Percentiles rank a stretch among this genome's conserved stretches.
Evolutionary conservation across 1,139 yeast species (phyloP).

Genomic region (Kodamaea arcana): DNA sequence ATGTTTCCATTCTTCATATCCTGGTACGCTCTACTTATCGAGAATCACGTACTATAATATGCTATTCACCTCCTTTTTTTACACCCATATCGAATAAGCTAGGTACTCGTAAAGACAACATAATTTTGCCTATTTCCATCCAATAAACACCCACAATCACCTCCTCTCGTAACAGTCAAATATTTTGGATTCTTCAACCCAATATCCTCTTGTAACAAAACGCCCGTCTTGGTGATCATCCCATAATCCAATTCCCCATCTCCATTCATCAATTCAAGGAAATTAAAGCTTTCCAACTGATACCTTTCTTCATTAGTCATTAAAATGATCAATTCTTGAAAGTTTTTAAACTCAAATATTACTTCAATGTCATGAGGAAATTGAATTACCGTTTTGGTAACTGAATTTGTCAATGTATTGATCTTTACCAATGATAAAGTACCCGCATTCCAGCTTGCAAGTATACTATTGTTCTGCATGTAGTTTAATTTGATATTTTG

Average conservation of each 20-base stretch:
- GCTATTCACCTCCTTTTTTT: too few relatives aligned
- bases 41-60: too few relatives aligned
- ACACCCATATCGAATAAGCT: too few relatives aligned
- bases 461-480: conserved; percentile 3
- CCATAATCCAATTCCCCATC: conserved; percentile 5
- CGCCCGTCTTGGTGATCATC: conserved; percentile 5
- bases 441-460: conserved; percentile 7
- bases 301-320: conserved; percentile 3
- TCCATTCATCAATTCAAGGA: conserved; percentile 6
- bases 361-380: conserved; percentile 7
- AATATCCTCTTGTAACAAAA: conserved; percentile 6
- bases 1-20: too few relatives aligned
- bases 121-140: conserved; percentile 38
- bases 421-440: conserved; percentile 3
- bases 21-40: too few relatives aligned
- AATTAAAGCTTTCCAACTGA: conserved; percentile 10
- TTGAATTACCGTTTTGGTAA: conserved; percentile 2
- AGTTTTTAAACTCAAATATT: conserved; percentile 14
- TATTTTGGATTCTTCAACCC: conserved; percentile 17
- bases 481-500: conserved; percentile 5
- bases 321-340: conserved; percentile 12
- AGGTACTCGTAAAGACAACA: conserved; percentile 29
- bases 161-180: conserved; percentile 20
- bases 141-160: conserved; percentile 34
- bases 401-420: background rate